These are phyloP conservation scores for Taiwanofungus camphoratus DNA, from an alignment of 1,284 basidiomycete species.

Conservation along the genomic window DNA sequence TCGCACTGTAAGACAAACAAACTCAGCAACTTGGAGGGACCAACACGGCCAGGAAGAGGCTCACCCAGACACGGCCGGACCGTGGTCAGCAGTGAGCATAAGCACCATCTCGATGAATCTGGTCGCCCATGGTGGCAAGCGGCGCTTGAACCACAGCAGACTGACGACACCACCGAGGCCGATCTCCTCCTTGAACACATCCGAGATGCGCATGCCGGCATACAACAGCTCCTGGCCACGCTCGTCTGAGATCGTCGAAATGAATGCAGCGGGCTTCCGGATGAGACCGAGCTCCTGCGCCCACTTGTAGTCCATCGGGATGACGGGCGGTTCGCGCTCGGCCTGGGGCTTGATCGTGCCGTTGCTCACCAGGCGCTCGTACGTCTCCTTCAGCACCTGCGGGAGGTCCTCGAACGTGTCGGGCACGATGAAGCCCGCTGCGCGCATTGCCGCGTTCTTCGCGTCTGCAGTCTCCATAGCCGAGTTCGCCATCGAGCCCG, in stretches of 20 bases:
- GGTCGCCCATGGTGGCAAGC: conserved; percentile 78
- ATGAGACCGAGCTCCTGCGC: conserved; percentile 97
- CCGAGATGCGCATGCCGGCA: conserved; percentile 98
- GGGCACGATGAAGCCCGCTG: conserved; percentile 94
- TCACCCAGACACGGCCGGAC: conserved; percentile 84
- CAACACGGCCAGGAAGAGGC: too few species aligned
- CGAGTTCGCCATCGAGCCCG: conserved; percentile 97
- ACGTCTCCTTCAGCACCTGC: conserved; percentile 76
- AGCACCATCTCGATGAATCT: conserved; percentile 99
- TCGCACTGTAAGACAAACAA: conserved; percentile 61
- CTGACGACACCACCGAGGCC: conserved; percentile 97
- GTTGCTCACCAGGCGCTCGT: conserved; percentile 73
- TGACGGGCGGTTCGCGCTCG: conserved; percentile 90
- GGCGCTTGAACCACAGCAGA: conserved; percentile 97
- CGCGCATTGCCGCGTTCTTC: conserved; percentile 95
- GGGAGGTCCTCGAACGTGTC: conserved; percentile 98
- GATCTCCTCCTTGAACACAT: conserved; percentile 97
- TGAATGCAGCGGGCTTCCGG: conserved; percentile 98
- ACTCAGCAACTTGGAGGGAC: background rate
- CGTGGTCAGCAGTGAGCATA: conserved; percentile 98
- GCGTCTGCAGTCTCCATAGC: conserved; percentile 96
- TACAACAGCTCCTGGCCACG: conserved; percentile 98
- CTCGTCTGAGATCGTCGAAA: conserved; percentile 99
- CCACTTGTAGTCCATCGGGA: conserved; percentile 99
- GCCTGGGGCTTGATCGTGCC: conserved; percentile 70